Evolutionary conservation across 2,329 filamentous ascomycete genomes (phyloP), one percentile per base, ranked within the genome.

Genomic region (Hypoxylon rubiginosum): DNA sequence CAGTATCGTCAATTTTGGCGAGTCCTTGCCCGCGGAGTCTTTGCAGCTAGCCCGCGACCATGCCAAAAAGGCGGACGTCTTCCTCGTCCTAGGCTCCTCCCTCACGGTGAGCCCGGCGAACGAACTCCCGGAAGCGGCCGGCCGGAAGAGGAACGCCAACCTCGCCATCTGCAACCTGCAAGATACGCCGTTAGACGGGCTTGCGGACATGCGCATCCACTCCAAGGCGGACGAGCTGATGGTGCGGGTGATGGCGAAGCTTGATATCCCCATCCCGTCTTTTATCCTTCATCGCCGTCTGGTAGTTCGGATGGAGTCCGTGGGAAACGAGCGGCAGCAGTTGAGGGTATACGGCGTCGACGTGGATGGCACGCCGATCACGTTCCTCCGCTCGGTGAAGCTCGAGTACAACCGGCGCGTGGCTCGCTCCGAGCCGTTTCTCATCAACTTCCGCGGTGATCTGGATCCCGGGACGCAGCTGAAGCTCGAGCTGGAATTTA

Each of bases 141-240:
- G 79, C 0, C 62, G 69, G 15, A 75, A 68, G 9, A 71, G 71
- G 17, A 67, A 62, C 3, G 77, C 75, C 0, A 77, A 76, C 24
- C 75, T 84, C 2, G 78, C 71, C 0, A 82, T 85, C 17, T 84
- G 82, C 64, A 84, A 85, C 52, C 73, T 85, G 2, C 82, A 85
- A 55, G 73, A 74, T 0, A 84, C 82, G 3, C 80, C 79, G 0
- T 51, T 82, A 3, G 82, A 85, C 39, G 32, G 66, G 0, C 58
- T 80, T 0, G 71, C 77, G 0, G 68, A 73, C 2, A 21, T 81
- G 21, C 75, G 81, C 0, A 58, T 83, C 0, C 78, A 78, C 62
- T 70, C 79, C 0, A 77, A 74, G 48, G 70, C 79, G 0, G 82
- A 83, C 26, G 73, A 78, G 3, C 58, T 84, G 39, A 83, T 83